Evolutionary conservation across 805 yeast genomes (phyloP), one percentile per base, ranked within the genome.

Genomic region (Teunomyces aglyptinius): DNA sequence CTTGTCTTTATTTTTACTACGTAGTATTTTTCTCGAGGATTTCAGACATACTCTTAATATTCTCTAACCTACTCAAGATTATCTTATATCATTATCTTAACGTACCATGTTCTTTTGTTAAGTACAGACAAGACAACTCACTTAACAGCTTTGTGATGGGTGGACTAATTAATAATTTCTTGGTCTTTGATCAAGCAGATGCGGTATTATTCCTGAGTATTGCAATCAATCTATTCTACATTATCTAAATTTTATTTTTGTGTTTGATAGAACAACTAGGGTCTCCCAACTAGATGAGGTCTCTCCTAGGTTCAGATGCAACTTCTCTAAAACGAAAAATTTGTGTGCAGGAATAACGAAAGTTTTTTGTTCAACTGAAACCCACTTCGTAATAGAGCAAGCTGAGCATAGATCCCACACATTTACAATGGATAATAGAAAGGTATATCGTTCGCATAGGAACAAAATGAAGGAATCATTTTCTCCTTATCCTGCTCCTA

Each of bases 391-490:
- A 18, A 5, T 18, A 6, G 6, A 22, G 10, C 24, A 26, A 10
- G 10, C 15, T 19, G 26, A 40, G 43, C 26, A 6, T 16, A 29
- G 11, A 22, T 15, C 18, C 15, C 31, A 32, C 19, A 12, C 19
- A n/a, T 8, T 41, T 35, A 47, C 24, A 39, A 68, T 68, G 73
- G 72, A 68, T 51, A 68, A 66, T 53, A 62, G 71, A 50, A 57
- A 64, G 49, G 67, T 67, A 32, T 58, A 58, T 42, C 59, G 58
- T 39, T 57, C 65, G 3, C 63, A 64, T 44, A 55, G 60, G 43
- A 62, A 61, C 27, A 57, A 58, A 47, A 50, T 56, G 22, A 54
- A 58, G 29, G 58, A 48, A 35, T 48, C 47, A 22, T 47, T 56
- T 7, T 45, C 59, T 38, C 65, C 67, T 4, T 56, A 57, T 43